phyloP scores from a whole-genome alignment of 805 yeast genomes.

The Starmerella riodocensis region DNA sequence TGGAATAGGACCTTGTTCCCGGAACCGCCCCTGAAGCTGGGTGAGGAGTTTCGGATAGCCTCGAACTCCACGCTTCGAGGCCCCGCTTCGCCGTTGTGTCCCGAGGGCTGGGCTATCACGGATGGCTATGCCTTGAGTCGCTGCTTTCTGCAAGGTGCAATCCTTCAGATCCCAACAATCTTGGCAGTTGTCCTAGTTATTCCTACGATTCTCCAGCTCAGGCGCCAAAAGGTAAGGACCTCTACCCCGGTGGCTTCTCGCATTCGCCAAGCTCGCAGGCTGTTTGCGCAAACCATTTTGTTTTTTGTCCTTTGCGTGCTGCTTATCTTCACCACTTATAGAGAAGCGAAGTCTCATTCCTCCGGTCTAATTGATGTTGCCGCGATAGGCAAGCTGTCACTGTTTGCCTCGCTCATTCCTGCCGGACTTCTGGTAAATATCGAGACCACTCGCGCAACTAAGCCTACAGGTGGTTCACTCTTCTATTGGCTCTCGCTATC shows the following conservation, averaged over 20 bases:
- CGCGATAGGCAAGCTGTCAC: conserved; percentile 29
- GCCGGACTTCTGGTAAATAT: conserved; percentile 49
- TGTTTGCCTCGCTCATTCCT: conserved; percentile 36
- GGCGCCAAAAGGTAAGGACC: conserved; percentile 12
- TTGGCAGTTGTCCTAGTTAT: conserved; percentile 24
- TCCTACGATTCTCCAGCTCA: conserved; percentile 21
- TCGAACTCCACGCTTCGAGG: no score
- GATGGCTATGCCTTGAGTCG: conserved; percentile 25
- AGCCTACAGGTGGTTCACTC: conserved; percentile 56
- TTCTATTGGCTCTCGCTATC: conserved; percentile 56
- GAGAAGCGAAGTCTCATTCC: no score
- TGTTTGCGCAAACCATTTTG: conserved; percentile 19
- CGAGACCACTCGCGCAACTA: conserved; percentile 53
- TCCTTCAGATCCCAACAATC: conserved; percentile 25
- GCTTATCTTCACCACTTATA: conserved; percentile 7
- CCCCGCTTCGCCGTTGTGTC: no score
- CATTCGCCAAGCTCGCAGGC: conserved; percentile 19
- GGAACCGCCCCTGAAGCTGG: no score
- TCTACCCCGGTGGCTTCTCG: conserved; percentile 14
- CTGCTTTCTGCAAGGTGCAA: conserved; percentile 31
- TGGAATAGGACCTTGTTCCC: no score
- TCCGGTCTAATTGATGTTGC: conserved; percentile 23
- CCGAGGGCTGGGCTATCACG: conserved; percentile 16
- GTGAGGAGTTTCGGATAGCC: no score
- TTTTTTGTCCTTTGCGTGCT: conserved; percentile 17